phyloP scores from a whole-genome alignment of 2,329 filamentous ascomycete species.

The Fusarium multiceps region DNA sequence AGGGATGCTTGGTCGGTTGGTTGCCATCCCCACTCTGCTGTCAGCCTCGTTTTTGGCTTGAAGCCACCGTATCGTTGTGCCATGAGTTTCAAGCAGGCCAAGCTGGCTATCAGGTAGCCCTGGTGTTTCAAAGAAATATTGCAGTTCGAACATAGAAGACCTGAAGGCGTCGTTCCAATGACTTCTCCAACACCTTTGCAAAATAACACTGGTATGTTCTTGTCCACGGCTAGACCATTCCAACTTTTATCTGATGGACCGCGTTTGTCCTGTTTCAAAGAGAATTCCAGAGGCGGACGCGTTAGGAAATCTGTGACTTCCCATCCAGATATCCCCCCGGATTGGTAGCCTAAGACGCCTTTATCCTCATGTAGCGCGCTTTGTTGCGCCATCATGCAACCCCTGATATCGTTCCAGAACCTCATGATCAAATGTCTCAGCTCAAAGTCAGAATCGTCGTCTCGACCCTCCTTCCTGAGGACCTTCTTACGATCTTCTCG shows the following conservation, averaged over 20 bases:
- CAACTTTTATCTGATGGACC: not conserved
- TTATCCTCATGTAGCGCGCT: not conserved
- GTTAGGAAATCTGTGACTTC: not conserved
- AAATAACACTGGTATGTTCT: not conserved
- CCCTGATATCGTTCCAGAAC: not conserved
- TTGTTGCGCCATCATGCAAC: not conserved
- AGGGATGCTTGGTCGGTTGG: not conserved
- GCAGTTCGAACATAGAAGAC: too few species aligned
- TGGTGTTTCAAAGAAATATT: too few species aligned
- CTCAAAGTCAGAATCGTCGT: not conserved
- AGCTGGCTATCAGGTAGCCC: too few species aligned
- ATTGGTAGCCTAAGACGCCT: not conserved
- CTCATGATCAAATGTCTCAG: not conserved
- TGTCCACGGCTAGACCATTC: not conserved
- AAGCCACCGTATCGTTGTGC: too few species aligned
- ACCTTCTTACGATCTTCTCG: not conserved
- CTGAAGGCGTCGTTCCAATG: too few species aligned
- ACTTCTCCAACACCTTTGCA: too few species aligned
- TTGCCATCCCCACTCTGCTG: not conserved
- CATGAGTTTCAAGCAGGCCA: too few species aligned
- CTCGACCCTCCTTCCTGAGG: not conserved
- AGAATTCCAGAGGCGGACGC: not conserved
- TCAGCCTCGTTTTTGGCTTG: too few species aligned
- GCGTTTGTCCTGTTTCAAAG: not conserved
- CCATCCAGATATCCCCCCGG: not conserved